Conservation (phyloP, 2,329 filamentous ascomycete species). For the Neodidymelliopsis sp. region DNA sequence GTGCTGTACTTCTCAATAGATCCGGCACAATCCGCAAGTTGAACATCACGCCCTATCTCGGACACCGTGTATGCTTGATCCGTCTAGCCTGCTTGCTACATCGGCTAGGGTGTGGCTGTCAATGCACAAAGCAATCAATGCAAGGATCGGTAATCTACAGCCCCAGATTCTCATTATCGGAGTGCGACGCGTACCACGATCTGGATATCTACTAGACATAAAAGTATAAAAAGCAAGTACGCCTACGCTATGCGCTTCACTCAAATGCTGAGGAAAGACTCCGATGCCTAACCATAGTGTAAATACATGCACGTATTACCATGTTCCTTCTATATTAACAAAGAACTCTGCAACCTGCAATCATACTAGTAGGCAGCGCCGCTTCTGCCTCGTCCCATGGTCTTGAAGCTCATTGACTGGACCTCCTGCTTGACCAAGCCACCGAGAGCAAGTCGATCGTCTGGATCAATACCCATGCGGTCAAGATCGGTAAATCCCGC, state of each 20-base stretch:
- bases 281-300: background rate
- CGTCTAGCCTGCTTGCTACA: too few species aligned
- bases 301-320: background rate
- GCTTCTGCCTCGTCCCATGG: constrained; percentile 31
- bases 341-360: background rate
- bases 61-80: too few species aligned
- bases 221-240: background rate
- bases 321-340: background rate
- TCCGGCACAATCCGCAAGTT: background rate
- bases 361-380: constrained; percentile 37
- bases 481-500: constrained; percentile 69
- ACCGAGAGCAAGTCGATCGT: constrained; percentile 47
- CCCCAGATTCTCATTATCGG: too few species aligned
- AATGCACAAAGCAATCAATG: too few species aligned
- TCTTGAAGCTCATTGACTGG: constrained; percentile 48
- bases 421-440: constrained; percentile 37
- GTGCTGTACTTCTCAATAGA: background rate
- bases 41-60: too few species aligned
- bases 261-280: background rate
- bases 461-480: constrained; percentile 43
- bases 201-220: background rate
- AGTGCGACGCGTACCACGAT: background rate
- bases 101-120: too few species aligned
- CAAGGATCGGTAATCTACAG: too few species aligned
- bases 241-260: constrained; percentile 7